Evolutionary conservation across 805 yeast genomes (phyloP), one percentile per base, ranked within the genome.

Genomic region (Peterozyma xylosa): DNA sequence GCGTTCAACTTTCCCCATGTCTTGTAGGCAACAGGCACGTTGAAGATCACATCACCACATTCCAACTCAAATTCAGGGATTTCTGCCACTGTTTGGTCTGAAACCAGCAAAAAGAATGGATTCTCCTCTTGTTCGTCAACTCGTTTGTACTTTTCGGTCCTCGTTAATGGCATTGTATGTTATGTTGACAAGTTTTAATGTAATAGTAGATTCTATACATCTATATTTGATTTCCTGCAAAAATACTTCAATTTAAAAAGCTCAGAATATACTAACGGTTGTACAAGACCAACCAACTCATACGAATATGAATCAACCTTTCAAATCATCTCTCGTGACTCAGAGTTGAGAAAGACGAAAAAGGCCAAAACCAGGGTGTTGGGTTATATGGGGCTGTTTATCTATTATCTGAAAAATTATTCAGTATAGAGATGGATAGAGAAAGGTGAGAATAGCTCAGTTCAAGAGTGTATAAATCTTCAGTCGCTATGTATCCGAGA

Each of bases 1-100:
- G 69, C 75, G 57, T 89, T 89, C 39, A 93, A 71, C 44, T 75
- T 71, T 2, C 99, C 99, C 97, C 97, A 93, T 0, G 96, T 84
- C 61, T 91, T 91, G 67, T 86, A 93, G 2, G 98, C 99, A 17
- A 93, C 86, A 0, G 96, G 98, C 37, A 90, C 87, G 27, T 86
- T 69, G 38, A 56, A 59, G 11, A 91, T 64, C 0, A 70, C 62
- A 48, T 86, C 89, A 4, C 96, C 96, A 42, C 93, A 83, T 57
- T 93, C 99, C 18, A 93, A 70, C 30, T 70, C 69, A 53, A 80
- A 77, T 48, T 74, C 70, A 0, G 96, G 96, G 6, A 93, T 70
- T 46, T 84, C 81, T 11, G 85, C 86, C 14, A 87, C 79, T 30
- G 78, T 75, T 63, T 93, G 99, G 38, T 80, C 83, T 17, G 76